phyloP scores from a whole-genome alignment of 768 basidiomycete species.

The Heimioporus sp. region DNA sequence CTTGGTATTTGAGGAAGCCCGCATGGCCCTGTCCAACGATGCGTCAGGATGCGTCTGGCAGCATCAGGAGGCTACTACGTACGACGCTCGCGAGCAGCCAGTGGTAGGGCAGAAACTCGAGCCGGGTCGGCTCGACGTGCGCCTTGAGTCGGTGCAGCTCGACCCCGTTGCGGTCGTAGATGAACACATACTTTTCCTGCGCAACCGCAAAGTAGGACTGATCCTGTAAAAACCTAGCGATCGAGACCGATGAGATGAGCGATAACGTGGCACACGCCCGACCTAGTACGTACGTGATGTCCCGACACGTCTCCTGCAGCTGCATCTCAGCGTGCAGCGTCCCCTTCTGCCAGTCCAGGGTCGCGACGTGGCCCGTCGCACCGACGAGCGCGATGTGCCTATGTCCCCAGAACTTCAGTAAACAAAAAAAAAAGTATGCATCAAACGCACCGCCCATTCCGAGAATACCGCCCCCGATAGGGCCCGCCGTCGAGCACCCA shows the following conservation, averaged over 20 bases:
- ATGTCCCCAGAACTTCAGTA: neutral
- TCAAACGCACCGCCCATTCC: slow-evolving; percentile 77
- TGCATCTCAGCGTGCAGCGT: slow-evolving; percentile 85
- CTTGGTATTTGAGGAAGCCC: slow-evolving; percentile 94
- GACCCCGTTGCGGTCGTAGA: slow-evolving; percentile 92
- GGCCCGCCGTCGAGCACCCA: slow-evolving; percentile 84
- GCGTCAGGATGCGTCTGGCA: neutral
- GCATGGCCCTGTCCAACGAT: slow-evolving; percentile 64
- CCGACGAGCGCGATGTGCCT: slow-evolving; percentile 89
- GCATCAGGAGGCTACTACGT: no score
- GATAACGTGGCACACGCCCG: neutral
- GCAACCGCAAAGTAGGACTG: slow-evolving; percentile 93
- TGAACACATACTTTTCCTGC: slow-evolving; percentile 93
- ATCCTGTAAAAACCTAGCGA: slow-evolving; percentile 85
- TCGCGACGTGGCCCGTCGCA: slow-evolving; percentile 80
- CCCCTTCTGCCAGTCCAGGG: slow-evolving; percentile 92
- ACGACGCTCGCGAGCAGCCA: slow-evolving; percentile 89
- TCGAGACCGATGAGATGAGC: no score
- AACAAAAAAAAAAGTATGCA: no score
- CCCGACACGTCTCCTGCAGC: slow-evolving; percentile 85
- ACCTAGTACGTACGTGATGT: slow-evolving; percentile 80
- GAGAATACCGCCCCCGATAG: slow-evolving; percentile 80
- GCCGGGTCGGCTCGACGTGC: slow-evolving; percentile 84
- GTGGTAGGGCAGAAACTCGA: slow-evolving; percentile 94
- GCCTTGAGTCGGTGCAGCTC: slow-evolving; percentile 84